Percentiles rank a stretch among this genome's conserved stretches.
Evolutionary conservation across 306 rosid species (phyloP).

Genomic region (Ceratonia siliqua): DNA sequence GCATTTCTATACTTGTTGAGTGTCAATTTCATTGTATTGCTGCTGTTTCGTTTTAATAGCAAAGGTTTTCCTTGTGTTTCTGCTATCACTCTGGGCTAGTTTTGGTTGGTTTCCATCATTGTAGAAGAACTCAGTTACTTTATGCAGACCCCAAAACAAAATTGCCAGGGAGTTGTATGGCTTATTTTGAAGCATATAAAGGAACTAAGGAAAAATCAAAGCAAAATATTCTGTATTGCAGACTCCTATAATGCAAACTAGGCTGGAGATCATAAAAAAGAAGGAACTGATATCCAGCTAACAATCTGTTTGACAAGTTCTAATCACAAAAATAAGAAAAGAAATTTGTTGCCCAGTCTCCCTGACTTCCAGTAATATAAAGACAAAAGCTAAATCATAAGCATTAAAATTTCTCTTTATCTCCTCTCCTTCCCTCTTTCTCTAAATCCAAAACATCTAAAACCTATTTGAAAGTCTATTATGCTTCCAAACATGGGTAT

Average conservation of each 20-base stretch:
- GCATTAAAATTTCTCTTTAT: not conserved
- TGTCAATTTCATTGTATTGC: too few species aligned
- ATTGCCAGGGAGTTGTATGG: not conserved
- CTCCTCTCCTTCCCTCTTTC: not conserved
- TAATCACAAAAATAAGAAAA: too few species aligned
- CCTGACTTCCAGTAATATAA: too few species aligned
- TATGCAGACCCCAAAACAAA: constrained; percentile 1
- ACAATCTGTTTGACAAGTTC: not conserved
- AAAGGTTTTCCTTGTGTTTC: too few species aligned
- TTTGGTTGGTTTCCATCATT: too few species aligned
- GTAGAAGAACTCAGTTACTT: not conserved
- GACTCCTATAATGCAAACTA: too few species aligned
- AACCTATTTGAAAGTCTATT: not conserved
- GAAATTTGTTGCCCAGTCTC: too few species aligned
- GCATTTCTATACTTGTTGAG: too few species aligned
- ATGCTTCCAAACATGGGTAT: constrained; percentile 10
- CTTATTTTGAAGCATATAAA: not conserved
- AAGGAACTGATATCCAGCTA: not conserved
- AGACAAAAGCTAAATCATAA: too few species aligned
- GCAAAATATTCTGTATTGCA: too few species aligned
- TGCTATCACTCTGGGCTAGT: too few species aligned
- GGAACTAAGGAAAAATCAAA: not conserved
- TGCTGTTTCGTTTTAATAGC: too few species aligned
- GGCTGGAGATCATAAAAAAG: not conserved
- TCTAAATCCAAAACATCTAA: not conserved